A percentile compares a stretch with the other conserved stretches of the same genome.
Evolutionary conservation across 2,329 filamentous ascomycete species (phyloP).

Genomic region (Penicillium sp.): DNA sequence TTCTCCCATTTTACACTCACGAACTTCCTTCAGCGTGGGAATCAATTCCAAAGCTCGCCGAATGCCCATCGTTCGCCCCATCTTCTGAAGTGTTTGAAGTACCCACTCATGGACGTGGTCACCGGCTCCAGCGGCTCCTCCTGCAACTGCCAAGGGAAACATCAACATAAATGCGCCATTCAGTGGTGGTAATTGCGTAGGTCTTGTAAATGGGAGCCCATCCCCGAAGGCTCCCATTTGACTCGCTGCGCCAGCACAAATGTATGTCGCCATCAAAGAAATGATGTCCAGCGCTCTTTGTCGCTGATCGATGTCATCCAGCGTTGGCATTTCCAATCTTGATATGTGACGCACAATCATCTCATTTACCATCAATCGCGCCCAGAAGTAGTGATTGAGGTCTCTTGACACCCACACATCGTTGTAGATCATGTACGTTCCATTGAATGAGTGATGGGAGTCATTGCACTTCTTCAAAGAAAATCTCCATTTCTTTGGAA

Average conservation of each 20-base stretch:
- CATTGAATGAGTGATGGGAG: constrained; percentile 22
- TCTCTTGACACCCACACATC: constrained; percentile 27
- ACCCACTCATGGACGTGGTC: constrained; percentile 30
- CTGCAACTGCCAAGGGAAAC: constrained; percentile 29
- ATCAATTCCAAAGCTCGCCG: constrained; percentile 27
- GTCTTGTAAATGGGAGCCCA: background rate
- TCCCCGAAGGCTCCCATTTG: constrained; percentile 19
- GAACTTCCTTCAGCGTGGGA: constrained; percentile 17
- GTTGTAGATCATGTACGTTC: constrained; percentile 29
- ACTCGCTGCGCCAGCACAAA: constrained; percentile 29
- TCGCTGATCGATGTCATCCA: constrained; percentile 16
- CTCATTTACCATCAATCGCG: constrained; percentile 31
- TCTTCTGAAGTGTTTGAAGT: constrained; percentile 23
- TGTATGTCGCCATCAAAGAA: constrained; percentile 24
- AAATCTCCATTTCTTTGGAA: constrained; percentile 25
- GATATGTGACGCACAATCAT: constrained; percentile 21
- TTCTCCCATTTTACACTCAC: background rate
- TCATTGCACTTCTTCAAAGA: constrained; percentile 17
- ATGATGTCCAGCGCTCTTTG: constrained; percentile 22
- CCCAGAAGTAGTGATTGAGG: constrained; percentile 30
- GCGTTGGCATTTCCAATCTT: constrained; percentile 6
- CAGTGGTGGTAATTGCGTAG: constrained; percentile 18
- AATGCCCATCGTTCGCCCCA: constrained; percentile 29
- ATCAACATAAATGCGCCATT: constrained; percentile 32
- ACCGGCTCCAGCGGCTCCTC: constrained; percentile 24